These are phyloP conservation scores for Diaporthe velutina DNA, from an alignment of 2,329 filamentous ascomycete genomes.

Conservation along the genomic window DNA sequence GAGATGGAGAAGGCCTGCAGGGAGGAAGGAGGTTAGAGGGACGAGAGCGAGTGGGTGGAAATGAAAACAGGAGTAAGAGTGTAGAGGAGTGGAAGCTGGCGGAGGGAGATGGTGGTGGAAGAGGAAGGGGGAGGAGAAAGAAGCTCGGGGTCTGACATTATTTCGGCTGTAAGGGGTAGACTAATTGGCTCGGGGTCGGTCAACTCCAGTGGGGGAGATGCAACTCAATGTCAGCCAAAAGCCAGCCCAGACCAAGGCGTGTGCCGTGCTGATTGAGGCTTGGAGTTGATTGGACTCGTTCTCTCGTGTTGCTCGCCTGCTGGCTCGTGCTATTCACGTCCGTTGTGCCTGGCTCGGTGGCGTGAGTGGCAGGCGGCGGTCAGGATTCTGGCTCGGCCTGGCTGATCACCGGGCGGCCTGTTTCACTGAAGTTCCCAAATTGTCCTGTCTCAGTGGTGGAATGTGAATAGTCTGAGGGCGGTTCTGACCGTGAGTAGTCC, in stretches of 20 bases:
- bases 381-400: slow-evolving; percentile 14
- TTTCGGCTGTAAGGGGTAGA: slow-evolving; percentile 29
- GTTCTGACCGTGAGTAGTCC: neutral
- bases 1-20: slow-evolving; percentile 33
- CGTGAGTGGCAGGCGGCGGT: slow-evolving; percentile 13
- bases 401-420: slow-evolving; percentile 12
- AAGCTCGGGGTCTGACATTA: slow-evolving; percentile 34
- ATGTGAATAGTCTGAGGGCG: slow-evolving; percentile 3
- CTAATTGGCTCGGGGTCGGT: slow-evolving; percentile 29
- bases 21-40: neutral
- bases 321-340: slow-evolving; percentile 4
- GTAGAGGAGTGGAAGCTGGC: slow-evolving; percentile 26
- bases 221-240: slow-evolving; percentile 22
- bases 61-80: neutral
- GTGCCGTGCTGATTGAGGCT: slow-evolving; percentile 17
- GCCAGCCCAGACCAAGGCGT: slow-evolving; percentile 27
- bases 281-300: neutral
- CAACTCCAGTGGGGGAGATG: slow-evolving; percentile 1
- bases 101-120: slow-evolving; percentile 27
- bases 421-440: slow-evolving; percentile 27
- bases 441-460: slow-evolving; percentile 32
- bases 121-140: slow-evolving; percentile 28
- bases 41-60: neutral
- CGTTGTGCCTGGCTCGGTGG: slow-evolving; percentile 20
- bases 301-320: slow-evolving; percentile 22